Base-by-base conservation (phyloP, 257 asterid genomes). In the Capsicum chinense region DNA sequence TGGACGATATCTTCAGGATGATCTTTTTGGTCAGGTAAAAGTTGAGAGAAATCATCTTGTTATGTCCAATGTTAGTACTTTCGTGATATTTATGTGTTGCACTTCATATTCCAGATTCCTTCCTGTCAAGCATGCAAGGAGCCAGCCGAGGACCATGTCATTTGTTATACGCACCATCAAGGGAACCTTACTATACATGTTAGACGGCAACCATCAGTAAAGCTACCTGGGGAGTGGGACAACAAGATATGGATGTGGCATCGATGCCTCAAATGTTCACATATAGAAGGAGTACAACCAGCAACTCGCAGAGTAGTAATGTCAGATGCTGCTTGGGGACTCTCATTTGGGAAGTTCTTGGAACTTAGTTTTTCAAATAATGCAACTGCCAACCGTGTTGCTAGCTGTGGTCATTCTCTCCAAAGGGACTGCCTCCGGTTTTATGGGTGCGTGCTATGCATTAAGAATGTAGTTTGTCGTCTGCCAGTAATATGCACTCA, bases 211-310 rank as follows among this genome's bases (percentile, higher is more conserved):
- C 92, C 92, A 35, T 85, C 92, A 5, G 89, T 85, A 79, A 91
- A 88, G 88, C 97, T 97, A 83, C 97, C 95, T 54, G 97, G 97
- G 57, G 97, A 92, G 86, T 86, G 88, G 48, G 99, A 95, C 84
- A 95, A 98, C 69, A 97, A 93, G 92, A 95, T 97, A 86, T 97
- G 99, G 99, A 97, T 97, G 99, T 97, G 99, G 99, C 99, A 97
- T 81, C 87, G 99, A 84, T 97, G 99, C 91, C 94, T 97, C 84
- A 90, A 86, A 87, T 97, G 99, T 84, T 86, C 80, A 14, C 92
- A 83, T 19, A 74, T 85, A 11, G 93, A 88, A 26, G 98, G 97
- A 59, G 92, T 92, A 80, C 98, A 99, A 50, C 99, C 98, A 11
- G 97, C 98, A 84, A 93, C 95, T 67, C 90, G 52, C 42, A 91